Percentiles rank a stretch among this genome's conserved stretches.
Evolutionary conservation across 768 basidiomycete species (phyloP).

Genomic region (Hygrophoropsis aurantiaca): DNA sequence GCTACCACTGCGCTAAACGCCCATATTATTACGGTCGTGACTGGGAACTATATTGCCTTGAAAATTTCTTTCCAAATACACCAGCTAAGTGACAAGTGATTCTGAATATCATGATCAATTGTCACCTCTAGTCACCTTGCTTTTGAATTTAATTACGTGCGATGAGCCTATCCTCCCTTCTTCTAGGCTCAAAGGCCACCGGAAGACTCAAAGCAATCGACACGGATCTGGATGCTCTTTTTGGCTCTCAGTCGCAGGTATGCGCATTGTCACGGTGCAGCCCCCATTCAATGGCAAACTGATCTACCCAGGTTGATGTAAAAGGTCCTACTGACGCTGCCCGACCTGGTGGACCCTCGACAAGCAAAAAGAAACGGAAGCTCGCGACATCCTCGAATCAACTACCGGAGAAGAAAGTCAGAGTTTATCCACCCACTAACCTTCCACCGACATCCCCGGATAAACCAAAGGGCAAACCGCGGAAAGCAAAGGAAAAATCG

Average conservation of each 20-base stretch:
- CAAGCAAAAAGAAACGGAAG: slow-evolving; percentile 12
- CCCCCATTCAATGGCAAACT: background rate
- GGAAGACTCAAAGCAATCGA: slow-evolving; percentile 47
- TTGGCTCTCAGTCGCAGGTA: slow-evolving; percentile 48
- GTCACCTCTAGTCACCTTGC: no score
- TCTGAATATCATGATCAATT: no score
- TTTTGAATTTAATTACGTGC: no score
- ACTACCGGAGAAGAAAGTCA: slow-evolving; percentile 15
- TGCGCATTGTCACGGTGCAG: slow-evolving; percentile 16
- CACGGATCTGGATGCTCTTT: slow-evolving; percentile 62
- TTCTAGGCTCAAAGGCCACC: slow-evolving; percentile 36
- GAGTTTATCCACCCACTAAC: slow-evolving; percentile 12
- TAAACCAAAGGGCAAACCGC: slow-evolving; percentile 14
- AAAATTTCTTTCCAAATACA: no score
- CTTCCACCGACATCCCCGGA: slow-evolving; percentile 19
- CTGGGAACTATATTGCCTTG: no score
- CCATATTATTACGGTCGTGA: no score
- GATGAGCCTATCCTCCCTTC: slow-evolving; percentile 60
- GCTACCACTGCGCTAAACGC: slow-evolving; percentile 39
- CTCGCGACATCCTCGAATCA: slow-evolving; percentile 13
- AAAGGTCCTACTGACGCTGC: slow-evolving; percentile 15
- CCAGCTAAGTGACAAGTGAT: no score
- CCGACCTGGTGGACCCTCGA: slow-evolving; percentile 22
- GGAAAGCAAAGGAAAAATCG: slow-evolving; percentile 11
- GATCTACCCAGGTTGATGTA: slow-evolving; percentile 14